A percentile compares a stretch with the other conserved stretches of the same genome.
phyloP scores from a whole-genome alignment of 1,284 basidiomycete genomes.

The Puccinia triticina region DNA sequence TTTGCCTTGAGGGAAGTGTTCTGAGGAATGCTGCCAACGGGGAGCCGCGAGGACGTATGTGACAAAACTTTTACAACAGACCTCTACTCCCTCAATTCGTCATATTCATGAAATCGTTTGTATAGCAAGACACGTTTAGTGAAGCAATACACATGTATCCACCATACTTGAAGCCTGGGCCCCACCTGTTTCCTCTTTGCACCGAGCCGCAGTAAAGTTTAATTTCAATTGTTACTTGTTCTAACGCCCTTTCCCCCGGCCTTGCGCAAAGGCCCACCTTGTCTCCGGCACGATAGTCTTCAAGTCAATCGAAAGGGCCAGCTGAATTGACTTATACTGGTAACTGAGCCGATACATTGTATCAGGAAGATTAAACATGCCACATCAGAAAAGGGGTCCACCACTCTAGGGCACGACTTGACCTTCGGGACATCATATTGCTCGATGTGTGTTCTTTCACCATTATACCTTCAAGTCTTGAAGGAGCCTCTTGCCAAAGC shows the following conservation, averaged over 20 bases:
- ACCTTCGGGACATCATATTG: slow-evolving; percentile 6
- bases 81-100: not conserved
- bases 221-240: slow-evolving; percentile 33
- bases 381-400: slow-evolving; percentile 25
- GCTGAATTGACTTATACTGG: slow-evolving; percentile 17
- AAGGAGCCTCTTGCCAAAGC: not conserved
- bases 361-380: slow-evolving; percentile 32
- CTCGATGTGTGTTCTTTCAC: not conserved
- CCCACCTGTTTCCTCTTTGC: slow-evolving; percentile 28
- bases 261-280: slow-evolving; percentile 19
- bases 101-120: slow-evolving; percentile 13
- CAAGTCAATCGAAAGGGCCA: slow-evolving; percentile 23
- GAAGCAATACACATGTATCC: slow-evolving; percentile 6
- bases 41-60: not conserved
- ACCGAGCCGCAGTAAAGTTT: slow-evolving; percentile 30
- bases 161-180: slow-evolving; percentile 7
- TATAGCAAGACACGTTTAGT: slow-evolving; percentile 18
- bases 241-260: slow-evolving; percentile 25
- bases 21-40: not conserved
- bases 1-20: not conserved
- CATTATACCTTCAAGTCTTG: not conserved
- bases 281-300: slow-evolving; percentile 19
- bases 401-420: not conserved
- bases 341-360: slow-evolving; percentile 25
- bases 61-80: not conserved